phyloP scores from a whole-genome alignment of 768 basidiomycete species.

The Suillus sp. region DNA sequence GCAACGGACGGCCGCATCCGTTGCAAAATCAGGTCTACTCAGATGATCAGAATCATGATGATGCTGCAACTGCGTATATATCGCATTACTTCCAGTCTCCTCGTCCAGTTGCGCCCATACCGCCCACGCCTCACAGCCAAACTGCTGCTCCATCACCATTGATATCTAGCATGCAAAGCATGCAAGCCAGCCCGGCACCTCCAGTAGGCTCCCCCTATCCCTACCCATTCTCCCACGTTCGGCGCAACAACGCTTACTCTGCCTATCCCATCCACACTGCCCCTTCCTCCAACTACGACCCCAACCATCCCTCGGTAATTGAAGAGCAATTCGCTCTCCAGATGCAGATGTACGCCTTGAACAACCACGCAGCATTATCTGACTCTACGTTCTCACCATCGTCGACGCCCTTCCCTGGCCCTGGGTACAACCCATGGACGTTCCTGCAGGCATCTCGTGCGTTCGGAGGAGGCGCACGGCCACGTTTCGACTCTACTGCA shows the following conservation, averaged over 20 bases:
- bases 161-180: slow-evolving; percentile 52
- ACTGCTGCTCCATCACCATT: slow-evolving; percentile 73
- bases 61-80: slow-evolving; percentile 59
- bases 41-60: slow-evolving; percentile 66
- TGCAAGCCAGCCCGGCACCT: slow-evolving; percentile 54
- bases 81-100: slow-evolving; percentile 59
- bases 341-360: slow-evolving; percentile 77
- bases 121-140: slow-evolving; percentile 77
- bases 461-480: slow-evolving; percentile 37
- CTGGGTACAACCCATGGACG: slow-evolving; percentile 73
- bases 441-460: slow-evolving; percentile 59
- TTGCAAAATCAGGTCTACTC: slow-evolving; percentile 45
- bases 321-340: slow-evolving; percentile 74
- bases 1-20: slow-evolving; percentile 39
- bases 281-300: slow-evolving; percentile 41
- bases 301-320: slow-evolving; percentile 50
- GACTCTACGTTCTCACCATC: slow-evolving; percentile 81
- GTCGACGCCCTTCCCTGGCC: slow-evolving; percentile 68
- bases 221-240: slow-evolving; percentile 74
- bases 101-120: slow-evolving; percentile 75
- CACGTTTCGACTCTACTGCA: slow-evolving; percentile 39
- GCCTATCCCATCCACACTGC: slow-evolving; percentile 44
- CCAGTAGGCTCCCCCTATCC: slow-evolving; percentile 78
- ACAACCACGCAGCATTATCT: slow-evolving; percentile 61
- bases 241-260: slow-evolving; percentile 48